Conservation (phyloP, 1,284 basidiomycete species). For the Cutaneotrichosporon daszewskae region DNA sequence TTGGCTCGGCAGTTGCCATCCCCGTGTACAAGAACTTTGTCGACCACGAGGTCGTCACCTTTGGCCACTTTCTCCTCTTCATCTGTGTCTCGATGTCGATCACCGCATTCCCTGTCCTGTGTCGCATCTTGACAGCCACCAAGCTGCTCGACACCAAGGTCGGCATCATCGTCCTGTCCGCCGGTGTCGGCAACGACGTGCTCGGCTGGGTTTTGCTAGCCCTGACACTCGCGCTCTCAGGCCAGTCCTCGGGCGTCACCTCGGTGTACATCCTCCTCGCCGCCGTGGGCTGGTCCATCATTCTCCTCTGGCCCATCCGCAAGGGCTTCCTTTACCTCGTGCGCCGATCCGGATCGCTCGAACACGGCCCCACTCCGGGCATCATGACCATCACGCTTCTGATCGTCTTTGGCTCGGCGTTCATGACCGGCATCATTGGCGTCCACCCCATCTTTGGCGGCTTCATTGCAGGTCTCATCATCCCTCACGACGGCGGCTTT, state of each 20-base stretch:
- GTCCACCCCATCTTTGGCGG: conserved; percentile 79
- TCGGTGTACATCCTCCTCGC: conserved; percentile 76
- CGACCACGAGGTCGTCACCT: conserved; percentile 54
- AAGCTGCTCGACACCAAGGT: conserved; percentile 84
- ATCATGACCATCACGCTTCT: conserved; percentile 76
- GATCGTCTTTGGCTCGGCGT: conserved; percentile 69
- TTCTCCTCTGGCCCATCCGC: conserved; percentile 70
- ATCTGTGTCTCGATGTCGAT: conserved; percentile 84
- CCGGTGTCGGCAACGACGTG: conserved; percentile 85
- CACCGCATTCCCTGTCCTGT: conserved; percentile 88
- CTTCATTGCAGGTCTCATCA: conserved; percentile 80
- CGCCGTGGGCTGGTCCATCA: conserved; percentile 72
- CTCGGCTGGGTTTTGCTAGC: conserved; percentile 64
- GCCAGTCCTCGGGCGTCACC: conserved; percentile 53
- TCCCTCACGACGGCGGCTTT: conserved; percentile 81
- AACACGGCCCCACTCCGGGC: conserved; percentile 61
- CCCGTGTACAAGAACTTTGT: conserved; percentile 77
- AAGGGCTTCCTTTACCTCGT: conserved; percentile 64
- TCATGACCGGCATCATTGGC: conserved; percentile 69
- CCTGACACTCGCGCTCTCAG: conserved; percentile 82
- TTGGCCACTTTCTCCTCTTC: conserved; percentile 90
- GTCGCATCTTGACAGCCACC: conserved; percentile 59
- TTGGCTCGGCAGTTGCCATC: conserved; percentile 75
- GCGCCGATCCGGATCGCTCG: conserved; percentile 69
- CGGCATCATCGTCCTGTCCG: conserved; percentile 85